Conservation (phyloP, 2,329 filamentous ascomycete genomes). For the Fusarium redolens region DNA sequence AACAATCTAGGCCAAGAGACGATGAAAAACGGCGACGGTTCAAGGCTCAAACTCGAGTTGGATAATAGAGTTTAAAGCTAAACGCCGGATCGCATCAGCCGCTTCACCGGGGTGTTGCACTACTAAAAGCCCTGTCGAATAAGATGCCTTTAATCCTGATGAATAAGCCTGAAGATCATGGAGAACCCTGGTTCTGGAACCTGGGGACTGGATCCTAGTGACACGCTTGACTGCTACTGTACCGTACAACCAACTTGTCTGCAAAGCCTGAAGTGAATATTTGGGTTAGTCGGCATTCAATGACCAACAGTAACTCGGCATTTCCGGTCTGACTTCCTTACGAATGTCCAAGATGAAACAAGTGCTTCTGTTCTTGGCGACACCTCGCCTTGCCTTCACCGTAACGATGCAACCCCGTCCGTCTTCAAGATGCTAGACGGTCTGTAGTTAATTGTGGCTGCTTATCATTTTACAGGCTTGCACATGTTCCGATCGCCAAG, state of each 20-base stretch:
- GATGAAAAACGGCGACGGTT: neutral
- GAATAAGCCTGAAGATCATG: neutral
- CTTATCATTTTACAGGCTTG: neutral
- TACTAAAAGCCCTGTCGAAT: neutral
- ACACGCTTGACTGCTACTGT: neutral
- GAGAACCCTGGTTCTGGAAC: neutral
- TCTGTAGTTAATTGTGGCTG: neutral
- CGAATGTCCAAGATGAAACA: neutral
- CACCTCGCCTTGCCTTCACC: neutral
- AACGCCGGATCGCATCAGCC: neutral
- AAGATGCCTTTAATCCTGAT: neutral
- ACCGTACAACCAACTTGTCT: neutral
- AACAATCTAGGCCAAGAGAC: neutral
- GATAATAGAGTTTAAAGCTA: slow-evolving; percentile 11
- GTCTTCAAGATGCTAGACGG: neutral
- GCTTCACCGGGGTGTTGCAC: neutral
- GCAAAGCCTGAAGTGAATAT: neutral
- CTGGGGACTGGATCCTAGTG: neutral
- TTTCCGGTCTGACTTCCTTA: neutral
- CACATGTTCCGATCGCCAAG: neutral
- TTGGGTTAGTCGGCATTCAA: neutral
- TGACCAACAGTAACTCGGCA: neutral
- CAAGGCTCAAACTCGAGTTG: neutral
- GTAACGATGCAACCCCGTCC: neutral
- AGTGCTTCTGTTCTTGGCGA: neutral